These are phyloP conservation scores for Xylaria digitata DNA, from an alignment of 2,329 filamentous ascomycete genomes.

Conservation along the genomic window DNA sequence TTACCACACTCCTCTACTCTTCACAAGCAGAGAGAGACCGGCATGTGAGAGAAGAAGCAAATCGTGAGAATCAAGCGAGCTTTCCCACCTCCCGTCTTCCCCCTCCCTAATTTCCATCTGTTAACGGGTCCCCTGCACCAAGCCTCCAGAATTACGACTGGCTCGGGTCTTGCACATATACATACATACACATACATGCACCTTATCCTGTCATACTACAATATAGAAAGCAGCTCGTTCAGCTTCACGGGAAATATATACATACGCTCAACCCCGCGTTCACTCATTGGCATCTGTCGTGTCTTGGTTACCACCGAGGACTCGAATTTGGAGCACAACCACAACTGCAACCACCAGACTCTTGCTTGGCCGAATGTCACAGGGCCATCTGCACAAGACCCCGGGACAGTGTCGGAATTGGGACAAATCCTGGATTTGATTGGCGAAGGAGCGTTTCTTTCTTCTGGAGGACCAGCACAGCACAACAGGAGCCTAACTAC, in stretches of 20 bases:
- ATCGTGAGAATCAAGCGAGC: conserved; percentile 30
- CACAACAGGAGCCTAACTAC: conserved; percentile 45
- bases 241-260: conserved; percentile 29
- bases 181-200: conserved; percentile 33
- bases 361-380: conserved; percentile 43
- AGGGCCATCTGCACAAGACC: conserved; percentile 46
- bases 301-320: conserved; percentile 36
- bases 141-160: conserved; percentile 45
- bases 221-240: conserved; percentile 19
- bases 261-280: conserved; percentile 36
- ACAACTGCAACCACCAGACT: conserved; percentile 22
- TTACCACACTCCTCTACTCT: conserved; percentile 17
- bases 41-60: conserved; percentile 25
- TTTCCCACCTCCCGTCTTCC: conserved; percentile 22
- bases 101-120: conserved; percentile 31
- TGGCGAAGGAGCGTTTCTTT: conserved; percentile 40
- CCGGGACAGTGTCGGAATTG: conserved; percentile 45
- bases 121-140: conserved; percentile 39
- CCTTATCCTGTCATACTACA: conserved; percentile 26
- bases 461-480: conserved; percentile 42
- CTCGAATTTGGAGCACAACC: conserved; percentile 26
- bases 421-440: conserved; percentile 44
- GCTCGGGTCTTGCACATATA: conserved; percentile 22
- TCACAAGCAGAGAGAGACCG: conserved; percentile 9
- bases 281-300: conserved; percentile 43